Base-by-base conservation (phyloP, 2,329 filamentous ascomycete species). In the Fusarium sp. region DNA sequence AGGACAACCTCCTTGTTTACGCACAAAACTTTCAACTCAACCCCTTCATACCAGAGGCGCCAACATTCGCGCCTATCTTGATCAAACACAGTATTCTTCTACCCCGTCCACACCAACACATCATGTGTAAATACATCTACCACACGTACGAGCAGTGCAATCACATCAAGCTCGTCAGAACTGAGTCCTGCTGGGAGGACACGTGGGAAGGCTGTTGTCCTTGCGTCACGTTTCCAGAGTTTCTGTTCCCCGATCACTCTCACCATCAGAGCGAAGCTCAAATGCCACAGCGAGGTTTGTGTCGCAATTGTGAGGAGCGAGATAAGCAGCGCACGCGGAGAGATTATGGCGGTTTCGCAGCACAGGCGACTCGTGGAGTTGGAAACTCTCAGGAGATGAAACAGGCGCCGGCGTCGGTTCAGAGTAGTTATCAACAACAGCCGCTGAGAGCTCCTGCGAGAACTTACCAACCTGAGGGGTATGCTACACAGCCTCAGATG, bases 41-140 rank as follows among this genome's bases (percentile, higher is more conserved):
- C 8, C 13, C 9, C 26, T 17, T 6, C 38, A 40, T 24, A 28
- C 17, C 9, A 65, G n/a, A 51, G 46, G 13, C 44, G 22, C 26
- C 33, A 45, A 28, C 38, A n/a, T 40, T 26, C 10, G 18, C 46
- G 17, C 34, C 51, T 42, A 43, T 26, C 18, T 17, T 11, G 11
- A 36, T 43, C 24, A 14, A 18, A 11, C 9, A 33, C 36, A 59
- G 20, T 3, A 60, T 20, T 42, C 13, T 14, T n/a, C 22, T 6
- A 5, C 15, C n/a, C 15, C 24, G 9, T 26, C 18, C 22, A n/a
- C 7, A 18, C 18, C 13, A 26, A 13, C 33, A 7, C 20, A 40
- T 5, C 9, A 65, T 65, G 62, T 65, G 62, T 13, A 17, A 51
- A 11, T 18, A 43, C 8, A 13, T 60, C 1, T 39, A 60, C 53